phyloP scores from a whole-genome alignment of 257 asterid genomes.

The Mitragyna speciosa region DNA sequence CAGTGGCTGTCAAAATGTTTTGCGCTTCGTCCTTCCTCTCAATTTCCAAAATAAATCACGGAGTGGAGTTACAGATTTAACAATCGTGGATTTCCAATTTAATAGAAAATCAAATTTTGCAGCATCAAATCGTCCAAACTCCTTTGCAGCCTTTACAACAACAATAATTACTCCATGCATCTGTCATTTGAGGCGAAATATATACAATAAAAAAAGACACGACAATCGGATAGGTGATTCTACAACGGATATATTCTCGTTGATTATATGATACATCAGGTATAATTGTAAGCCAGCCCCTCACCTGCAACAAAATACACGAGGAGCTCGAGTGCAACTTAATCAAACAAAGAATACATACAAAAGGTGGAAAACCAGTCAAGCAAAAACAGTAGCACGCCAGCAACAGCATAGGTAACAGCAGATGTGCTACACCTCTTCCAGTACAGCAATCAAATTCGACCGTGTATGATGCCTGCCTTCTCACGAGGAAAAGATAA shows the following conservation, averaged over 20 bases:
- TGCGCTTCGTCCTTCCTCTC: too few relatives aligned
- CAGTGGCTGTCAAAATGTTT: too few relatives aligned
- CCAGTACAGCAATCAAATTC: conserved; percentile 25
- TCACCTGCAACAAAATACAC: conserved; percentile 33
- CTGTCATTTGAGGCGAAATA: not conserved
- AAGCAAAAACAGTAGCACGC: conserved; percentile 34
- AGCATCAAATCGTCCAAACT: not conserved
- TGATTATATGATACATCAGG: conserved; percentile 35
- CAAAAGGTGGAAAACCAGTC: conserved; percentile 37
- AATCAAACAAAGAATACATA: conserved; percentile 50
- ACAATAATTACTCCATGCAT: not conserved
- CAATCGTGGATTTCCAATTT: not conserved
- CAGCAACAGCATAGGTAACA: conserved; percentile 24
- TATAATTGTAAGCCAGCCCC: conserved; percentile 23
- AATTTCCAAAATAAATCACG: too few relatives aligned
- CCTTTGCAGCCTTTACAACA: conserved; percentile 4
- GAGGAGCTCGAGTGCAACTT: conserved; percentile 35
- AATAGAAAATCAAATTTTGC: not conserved
- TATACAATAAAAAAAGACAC: conserved; percentile 1
- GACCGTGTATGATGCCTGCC: conserved; percentile 29
- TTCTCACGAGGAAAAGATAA: conserved; percentile 27
- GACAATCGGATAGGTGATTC: not conserved
- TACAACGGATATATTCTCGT: conserved; percentile 17
- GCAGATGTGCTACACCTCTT: conserved; percentile 23
- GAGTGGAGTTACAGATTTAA: too few relatives aligned